Evolutionary conservation across 345 rosid genomes (phyloP), one percentile per base, ranked within the genome.

Genomic region (Rhodamnia rubescens): DNA sequence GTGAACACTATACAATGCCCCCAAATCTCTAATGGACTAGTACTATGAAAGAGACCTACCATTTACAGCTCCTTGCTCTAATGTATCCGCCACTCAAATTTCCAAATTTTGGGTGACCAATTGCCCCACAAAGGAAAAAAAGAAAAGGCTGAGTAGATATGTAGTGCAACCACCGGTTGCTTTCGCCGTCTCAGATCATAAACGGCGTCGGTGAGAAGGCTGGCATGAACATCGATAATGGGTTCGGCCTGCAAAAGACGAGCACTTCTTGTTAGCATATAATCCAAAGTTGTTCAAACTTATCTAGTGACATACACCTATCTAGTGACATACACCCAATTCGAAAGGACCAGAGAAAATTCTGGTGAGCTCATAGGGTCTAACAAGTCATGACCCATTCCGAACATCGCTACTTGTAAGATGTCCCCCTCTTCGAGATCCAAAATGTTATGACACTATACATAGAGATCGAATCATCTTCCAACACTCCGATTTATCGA

Each of bases 141-240:
- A 3, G 16, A 32, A n/a, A 61, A 3, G 10, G 32, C 78, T 1
- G 44, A 16, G 22, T 21, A 32, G 78, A 36, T 69, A 36, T 5
- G 78, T 69, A 18, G 47, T 2, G 78, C 24, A 8, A 8, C 4
- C 78, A 2, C 78, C 12, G 47, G 24, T 18, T 18, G 50, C 51
- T 49, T 49, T 11, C 51, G 13, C 8, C 47, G 16, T 47, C 74
- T 89, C 86, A 91, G 52, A 86, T 85, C 86, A 85, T 82, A 80
- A 90, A 91, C 26, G 92, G 91, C 29, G 91, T 44, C 44, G 90
- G 90, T 9, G 89, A 85, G 83, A 91, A 87, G 8, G 86, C 85
- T 9, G 91, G 89, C 26, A 90, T 10, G 20, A 83, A 57, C 88
- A 91, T 64, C 27, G 80, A 40, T 55, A 83, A 2, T 5, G 83